Evolutionary conservation across 306 rosid species (phyloP), one percentile per base, ranked within the genome.

Genomic region (Sphenostylis stenocarpa): DNA sequence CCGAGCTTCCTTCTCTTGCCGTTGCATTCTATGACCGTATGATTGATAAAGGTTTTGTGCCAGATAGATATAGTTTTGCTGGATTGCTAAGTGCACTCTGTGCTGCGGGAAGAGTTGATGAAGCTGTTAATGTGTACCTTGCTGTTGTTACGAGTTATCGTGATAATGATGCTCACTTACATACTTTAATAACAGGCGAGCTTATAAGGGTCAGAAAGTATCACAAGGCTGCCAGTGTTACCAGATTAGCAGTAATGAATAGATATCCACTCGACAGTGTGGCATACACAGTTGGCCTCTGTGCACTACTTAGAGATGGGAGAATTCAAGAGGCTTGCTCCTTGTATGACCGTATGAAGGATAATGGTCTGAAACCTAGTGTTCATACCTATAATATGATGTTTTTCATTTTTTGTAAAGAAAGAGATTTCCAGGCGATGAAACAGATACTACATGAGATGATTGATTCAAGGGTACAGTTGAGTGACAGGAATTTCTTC

Each of bases 11-110:
- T 29, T 65, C 74, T 48, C 75, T 44, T 81, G 85, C 96, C 38
- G 70, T 86, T 68, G 75, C 23, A 36, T 73, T 84, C 51, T 87
- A 86, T 71, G n/a, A 61, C 60, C 48, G 61, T 72, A 89, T 87
- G 90, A 43, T 87, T 44, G 79, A 83, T 53, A 57, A 77, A 47
- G 90, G 93, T 58, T 81, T 87, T 70, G 68, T 63, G 64, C 88
- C 90, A 55, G 96, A 91, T 70, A 73, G 84, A 41, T 87, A 85
- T 87, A 91, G 73, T 79, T 81, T 87, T 87, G 78, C 83, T 71
- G 96, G 80, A 64, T 77, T 88, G 81, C 28, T 91, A 28, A 76
- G 67, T 12, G 90, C 90, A 48, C 90, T 91, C 13, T 91, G 93
- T 79, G 81, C 84, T 57, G 77, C 63, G 23, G 63, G 81, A 77